Conservation (phyloP, 2,329 filamentous ascomycete genomes). For the Hymenoscyphus linearis region DNA sequence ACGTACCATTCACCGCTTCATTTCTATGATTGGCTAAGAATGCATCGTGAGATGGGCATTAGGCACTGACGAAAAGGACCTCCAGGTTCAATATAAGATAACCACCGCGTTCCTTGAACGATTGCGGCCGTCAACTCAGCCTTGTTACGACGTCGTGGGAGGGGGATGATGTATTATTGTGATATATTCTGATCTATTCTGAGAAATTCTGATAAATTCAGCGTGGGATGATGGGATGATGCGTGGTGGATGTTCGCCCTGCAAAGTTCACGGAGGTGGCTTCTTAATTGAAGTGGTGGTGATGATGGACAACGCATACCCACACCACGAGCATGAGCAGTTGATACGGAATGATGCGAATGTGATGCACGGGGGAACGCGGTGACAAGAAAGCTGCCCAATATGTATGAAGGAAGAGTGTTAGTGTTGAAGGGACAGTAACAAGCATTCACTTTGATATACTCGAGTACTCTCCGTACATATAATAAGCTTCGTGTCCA, state of each 20-base stretch:
- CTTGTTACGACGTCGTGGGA: conserved; percentile 1
- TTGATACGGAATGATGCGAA: conserved; percentile 5
- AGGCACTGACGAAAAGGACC: conserved; percentile 5
- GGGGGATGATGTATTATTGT: no score
- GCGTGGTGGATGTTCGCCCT: not conserved
- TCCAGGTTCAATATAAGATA: not conserved
- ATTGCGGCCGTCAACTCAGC: conserved; percentile 1
- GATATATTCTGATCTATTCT: no score
- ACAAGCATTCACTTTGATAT: not conserved
- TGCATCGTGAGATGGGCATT: conserved; percentile 2
- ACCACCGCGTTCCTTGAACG: not conserved
- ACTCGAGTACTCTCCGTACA: no score
- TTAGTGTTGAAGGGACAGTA: no score
- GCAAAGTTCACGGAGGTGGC: no score
- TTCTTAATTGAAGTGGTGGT: conserved; percentile 7
- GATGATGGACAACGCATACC: conserved; percentile 9
- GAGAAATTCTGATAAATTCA: no score
- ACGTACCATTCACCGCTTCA: conserved; percentile 1
- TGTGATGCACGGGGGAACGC: no score
- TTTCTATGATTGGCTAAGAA: conserved; percentile 5
- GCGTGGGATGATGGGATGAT: not conserved
- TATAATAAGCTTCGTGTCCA: not conserved
- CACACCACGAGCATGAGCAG: not conserved
- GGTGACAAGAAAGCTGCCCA: conserved; percentile 14
- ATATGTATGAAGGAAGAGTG: conserved; percentile 5